Evolutionary conservation across 1,139 yeast genomes (phyloP), one percentile per base, ranked within the genome.

Genomic region (Yamadazyma dushanensis): DNA sequence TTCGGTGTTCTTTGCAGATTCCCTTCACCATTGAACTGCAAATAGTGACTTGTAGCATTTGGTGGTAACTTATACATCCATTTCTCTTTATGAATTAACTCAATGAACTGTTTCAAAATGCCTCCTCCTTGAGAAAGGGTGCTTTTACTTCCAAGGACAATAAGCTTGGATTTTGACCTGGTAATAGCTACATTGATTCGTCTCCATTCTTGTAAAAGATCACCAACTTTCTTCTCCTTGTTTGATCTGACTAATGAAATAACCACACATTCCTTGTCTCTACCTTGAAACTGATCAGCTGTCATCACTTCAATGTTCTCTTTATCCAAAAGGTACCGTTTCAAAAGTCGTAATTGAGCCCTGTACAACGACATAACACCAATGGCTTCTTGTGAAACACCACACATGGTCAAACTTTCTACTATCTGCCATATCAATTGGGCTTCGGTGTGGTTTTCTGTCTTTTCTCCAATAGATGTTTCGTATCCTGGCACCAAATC

Each of bases 251-350:
- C 97, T 45, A 92, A 63, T 1, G 97, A 89, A 5, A 94, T 79
- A 2, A 94, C 77, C 10, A 94, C 80, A 50, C 96, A 83, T 34
- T 89, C 94, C 56, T 89, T 92, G 56, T 94, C 99, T 38, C 97
- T 73, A 0, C 98, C 99, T 60, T 94, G 98, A 47, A 85, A 92
- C 46, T 87, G 92, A 57, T 94, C 99, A 0, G 97, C 97, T 0
- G 98, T 94, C 41, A 92, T 65, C 17, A 87, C 73, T 49, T 92
- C 97, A 26, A 92, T 63, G 0, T 68, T 74, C 3, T 59, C 54
- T 13, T 64, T 57, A 2, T 56, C 53, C 0, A 56, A 43, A 26
- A 84, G 63, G 19, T 63, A 57, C 10, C 73, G 65, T 30, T 68
- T 67, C 33, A 88, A 62, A 8, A 79, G 57, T 23, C 77, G 60